Percentiles rank a stretch among this genome's conserved stretches.
Conservation (phyloP, 164 flowering plant species). For the Protea cynaroides region DNA sequence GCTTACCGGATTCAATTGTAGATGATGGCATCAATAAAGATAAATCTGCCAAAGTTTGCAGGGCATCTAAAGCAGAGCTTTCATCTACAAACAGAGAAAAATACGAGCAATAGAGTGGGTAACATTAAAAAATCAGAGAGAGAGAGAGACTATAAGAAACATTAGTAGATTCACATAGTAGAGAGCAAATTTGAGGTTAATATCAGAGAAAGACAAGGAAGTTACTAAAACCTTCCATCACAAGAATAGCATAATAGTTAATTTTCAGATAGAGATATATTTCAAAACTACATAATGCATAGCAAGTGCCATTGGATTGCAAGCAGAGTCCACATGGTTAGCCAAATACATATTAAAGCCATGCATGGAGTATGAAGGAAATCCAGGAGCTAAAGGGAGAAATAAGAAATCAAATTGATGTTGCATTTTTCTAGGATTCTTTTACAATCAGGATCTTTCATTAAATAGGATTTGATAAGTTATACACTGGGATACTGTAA, state of each 20-base stretch:
- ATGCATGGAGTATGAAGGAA: no score
- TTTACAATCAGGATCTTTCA: no score
- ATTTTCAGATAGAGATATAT: not conserved
- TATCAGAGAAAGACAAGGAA: not conserved
- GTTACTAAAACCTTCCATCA: not conserved
- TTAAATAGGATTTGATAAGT: no score
- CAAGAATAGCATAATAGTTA: not conserved
- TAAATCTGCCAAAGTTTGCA: constrained; percentile 62
- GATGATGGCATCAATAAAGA: constrained; percentile 48
- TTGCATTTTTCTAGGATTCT: no score
- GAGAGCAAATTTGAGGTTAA: not conserved
- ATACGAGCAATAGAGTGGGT: not conserved
- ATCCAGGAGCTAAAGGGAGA: no score
- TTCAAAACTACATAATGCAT: no score
- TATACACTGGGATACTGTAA: no score
- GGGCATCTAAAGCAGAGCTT: constrained; percentile 50
- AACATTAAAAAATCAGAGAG: not conserved
- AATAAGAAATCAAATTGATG: no score
- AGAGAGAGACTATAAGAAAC: not conserved
- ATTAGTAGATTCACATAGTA: not conserved
- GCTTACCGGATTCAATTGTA: constrained; percentile 43
- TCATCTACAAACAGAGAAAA: constrained; percentile 35
- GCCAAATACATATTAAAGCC: no score
- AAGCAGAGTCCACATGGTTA: no score
- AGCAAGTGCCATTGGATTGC: no score